These are phyloP conservation scores for Chrysanthemum lavandulifolium DNA, from an alignment of 129 eudicot genomes.

Conservation along the genomic window DNA sequence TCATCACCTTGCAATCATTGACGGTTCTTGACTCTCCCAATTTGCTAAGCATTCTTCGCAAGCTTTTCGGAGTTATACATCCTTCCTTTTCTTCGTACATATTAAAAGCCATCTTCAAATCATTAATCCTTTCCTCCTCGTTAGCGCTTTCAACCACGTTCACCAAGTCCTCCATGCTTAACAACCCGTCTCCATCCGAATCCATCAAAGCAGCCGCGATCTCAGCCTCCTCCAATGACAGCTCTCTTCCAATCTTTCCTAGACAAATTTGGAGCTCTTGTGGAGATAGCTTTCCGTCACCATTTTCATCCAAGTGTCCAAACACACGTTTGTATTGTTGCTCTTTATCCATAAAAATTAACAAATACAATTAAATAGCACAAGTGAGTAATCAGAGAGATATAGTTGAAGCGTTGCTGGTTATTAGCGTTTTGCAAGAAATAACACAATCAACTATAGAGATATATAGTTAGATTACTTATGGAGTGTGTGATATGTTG, in stretches of 20 bases:
- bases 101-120: slow-evolving; percentile 48
- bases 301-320: slow-evolving; percentile 47
- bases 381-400: slow-evolving; percentile 25
- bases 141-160: slow-evolving; percentile 47
- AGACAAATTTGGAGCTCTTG: slow-evolving; percentile 57
- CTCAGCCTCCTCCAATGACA: slow-evolving; percentile 56
- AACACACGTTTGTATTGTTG: slow-evolving; percentile 59
- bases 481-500: not conserved
- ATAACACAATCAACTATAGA: not conserved
- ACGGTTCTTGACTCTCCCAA: slow-evolving; percentile 48
- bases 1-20: slow-evolving; percentile 56
- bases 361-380: not conserved
- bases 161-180: slow-evolving; percentile 47
- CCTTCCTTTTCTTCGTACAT: slow-evolving; percentile 55
- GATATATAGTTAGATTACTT: too few species aligned
- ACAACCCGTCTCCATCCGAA: slow-evolving; percentile 60
- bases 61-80: slow-evolving; percentile 60
- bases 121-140: slow-evolving; percentile 50
- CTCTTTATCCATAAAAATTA: slow-evolving; percentile 29
- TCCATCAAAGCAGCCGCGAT: slow-evolving; percentile 54
- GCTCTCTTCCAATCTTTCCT: slow-evolving; percentile 40
- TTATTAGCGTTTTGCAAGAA: not conserved
- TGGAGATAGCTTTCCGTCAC: slow-evolving; percentile 60
- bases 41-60: slow-evolving; percentile 59
- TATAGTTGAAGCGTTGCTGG: too few species aligned